Percentiles rank a stretch among this genome's conserved stretches.
Evolutionary conservation across 768 basidiomycete genomes (phyloP).

Genomic region (Nidula microcarpa): DNA sequence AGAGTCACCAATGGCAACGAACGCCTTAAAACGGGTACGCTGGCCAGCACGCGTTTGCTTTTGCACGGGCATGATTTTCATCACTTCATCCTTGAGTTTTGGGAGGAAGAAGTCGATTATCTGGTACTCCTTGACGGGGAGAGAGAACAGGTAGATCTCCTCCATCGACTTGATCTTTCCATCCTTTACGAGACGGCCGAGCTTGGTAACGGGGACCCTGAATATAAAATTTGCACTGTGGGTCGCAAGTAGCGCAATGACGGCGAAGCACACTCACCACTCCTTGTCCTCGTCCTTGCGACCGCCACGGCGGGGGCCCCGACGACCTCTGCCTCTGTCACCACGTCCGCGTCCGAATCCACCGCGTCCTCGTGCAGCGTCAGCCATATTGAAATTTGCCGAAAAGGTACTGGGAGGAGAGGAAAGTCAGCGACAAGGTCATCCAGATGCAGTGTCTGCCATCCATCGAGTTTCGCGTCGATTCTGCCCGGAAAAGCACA

Average conservation of each 20-base stretch:
- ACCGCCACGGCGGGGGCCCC: constrained; percentile 90
- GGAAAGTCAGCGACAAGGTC: constrained; percentile 16
- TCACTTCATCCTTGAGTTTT: constrained; percentile 98
- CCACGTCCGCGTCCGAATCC: constrained; percentile 89
- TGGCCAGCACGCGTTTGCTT: constrained; percentile 99
- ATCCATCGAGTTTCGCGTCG: constrained; percentile 42
- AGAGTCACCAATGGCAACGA: constrained; percentile 98
- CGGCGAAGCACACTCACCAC: constrained; percentile 55
- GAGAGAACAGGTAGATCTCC: constrained; percentile 99
- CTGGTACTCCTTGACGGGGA: constrained; percentile 99
- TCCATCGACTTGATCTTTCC: constrained; percentile 99
- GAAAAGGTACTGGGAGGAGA: background rate
- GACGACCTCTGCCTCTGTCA: constrained; percentile 84
- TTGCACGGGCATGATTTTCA: constrained; percentile 99
- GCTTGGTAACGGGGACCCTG: constrained; percentile 98
- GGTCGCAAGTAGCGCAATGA: constrained; percentile 1
- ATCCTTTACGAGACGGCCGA: constrained; percentile 98
- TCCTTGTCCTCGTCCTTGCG: constrained; percentile 99
- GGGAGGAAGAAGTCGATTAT: constrained; percentile 99
- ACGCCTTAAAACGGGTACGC: constrained; percentile 99
- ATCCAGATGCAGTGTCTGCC: constrained; percentile 33
- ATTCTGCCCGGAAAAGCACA: constrained; percentile 10
- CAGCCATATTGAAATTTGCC: constrained; percentile 62
- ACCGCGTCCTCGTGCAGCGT: constrained; percentile 68
- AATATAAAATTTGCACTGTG: background rate